Evolutionary conservation across 192 early-diverging fungal genomes (phyloP), one percentile per base, ranked within the genome.

Genomic region (Spizellomyces punctatus): DNA sequence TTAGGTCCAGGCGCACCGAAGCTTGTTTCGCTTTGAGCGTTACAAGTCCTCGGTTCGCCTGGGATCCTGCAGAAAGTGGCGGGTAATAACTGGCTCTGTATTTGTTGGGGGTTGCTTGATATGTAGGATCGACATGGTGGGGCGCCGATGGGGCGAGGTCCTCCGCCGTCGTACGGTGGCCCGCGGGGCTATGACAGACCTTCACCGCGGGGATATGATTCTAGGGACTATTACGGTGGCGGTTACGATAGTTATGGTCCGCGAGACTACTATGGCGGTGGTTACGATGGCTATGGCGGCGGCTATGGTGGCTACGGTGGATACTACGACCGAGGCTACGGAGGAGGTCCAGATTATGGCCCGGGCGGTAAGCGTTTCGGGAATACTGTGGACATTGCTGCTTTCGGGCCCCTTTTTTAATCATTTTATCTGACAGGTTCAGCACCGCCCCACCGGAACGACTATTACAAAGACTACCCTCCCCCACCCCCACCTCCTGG

Each of bases 391-490:
- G 16, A 17, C 45, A 46, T 45, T n/a, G 5, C 19, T 56, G 19
- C 16, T 17, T 41, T 27, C 46, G 12, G 12, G 41, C 5, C 6
- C 44, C 4, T 19, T 14, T 12, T 69, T 27, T 6, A 22, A n/a
- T 64, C 4, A 19, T 12, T n/a, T 67, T 21, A 22, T 21, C 12
- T n/a, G n/a, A 63, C n/a, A 71, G 17, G 14, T 7, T 41, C n/a
- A 10, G 62, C 4, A 70, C 46, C 69, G 71, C 62, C 41, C 14
- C 66, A 19, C n/a, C 59, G 69, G 12, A 63, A 42, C 21, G 69
- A 71, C 63, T 71, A 71, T 69, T 66, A 70, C 69, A 71, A 71
- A 62, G 69, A 71, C 46, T 71, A 43, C 66, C 59, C 69, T 69
- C 69, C 69, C 21, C 45, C 63, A 12, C 63, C 45, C 12, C 62